phyloP scores from a whole-genome alignment of 2,329 filamentous ascomycete genomes.

The Ophiostoma sp. region DNA sequence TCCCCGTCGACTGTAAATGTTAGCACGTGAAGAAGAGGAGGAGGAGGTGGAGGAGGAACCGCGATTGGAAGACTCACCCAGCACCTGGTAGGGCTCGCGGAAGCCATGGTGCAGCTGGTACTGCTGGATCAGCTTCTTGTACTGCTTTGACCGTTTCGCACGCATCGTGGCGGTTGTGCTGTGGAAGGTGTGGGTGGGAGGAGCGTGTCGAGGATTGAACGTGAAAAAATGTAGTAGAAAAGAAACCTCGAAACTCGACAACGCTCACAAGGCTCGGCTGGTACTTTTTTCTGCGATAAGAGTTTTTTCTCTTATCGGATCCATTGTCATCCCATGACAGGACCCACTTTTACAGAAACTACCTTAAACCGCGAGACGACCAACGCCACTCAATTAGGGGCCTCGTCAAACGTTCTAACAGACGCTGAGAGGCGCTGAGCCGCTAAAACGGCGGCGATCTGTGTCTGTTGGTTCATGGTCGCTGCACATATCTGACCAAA shows the following conservation, averaged over 20 bases:
- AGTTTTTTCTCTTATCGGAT: constrained; percentile 27
- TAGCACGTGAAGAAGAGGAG: background rate
- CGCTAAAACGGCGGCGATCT: background rate
- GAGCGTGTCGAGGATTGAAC: background rate
- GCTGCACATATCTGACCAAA: background rate
- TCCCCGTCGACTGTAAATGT: constrained; percentile 68
- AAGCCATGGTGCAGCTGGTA: constrained; percentile 87
- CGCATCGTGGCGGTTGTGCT: constrained; percentile 27
- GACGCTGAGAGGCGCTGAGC: background rate
- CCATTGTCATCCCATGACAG: constrained; percentile 11
- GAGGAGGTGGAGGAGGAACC: too few relatives aligned
- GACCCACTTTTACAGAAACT: constrained; percentile 14
- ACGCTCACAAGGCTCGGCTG: background rate
- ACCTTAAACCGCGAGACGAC: background rate
- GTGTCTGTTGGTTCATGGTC: background rate
- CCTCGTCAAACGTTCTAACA: background rate
- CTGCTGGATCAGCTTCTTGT: constrained; percentile 86
- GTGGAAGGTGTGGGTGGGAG: background rate
- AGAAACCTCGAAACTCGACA: background rate
- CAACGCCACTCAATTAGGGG: background rate
- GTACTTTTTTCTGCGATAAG: constrained; percentile 27
- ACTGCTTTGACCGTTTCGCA: constrained; percentile 49
- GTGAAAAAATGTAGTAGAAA: background rate
- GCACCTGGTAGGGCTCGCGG: constrained; percentile 89
- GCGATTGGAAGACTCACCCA: constrained; percentile 52